Percentiles rank a stretch among this genome's conserved stretches.
Conservation (phyloP, 83 land plant species). For the Picea engelmannii region DNA sequence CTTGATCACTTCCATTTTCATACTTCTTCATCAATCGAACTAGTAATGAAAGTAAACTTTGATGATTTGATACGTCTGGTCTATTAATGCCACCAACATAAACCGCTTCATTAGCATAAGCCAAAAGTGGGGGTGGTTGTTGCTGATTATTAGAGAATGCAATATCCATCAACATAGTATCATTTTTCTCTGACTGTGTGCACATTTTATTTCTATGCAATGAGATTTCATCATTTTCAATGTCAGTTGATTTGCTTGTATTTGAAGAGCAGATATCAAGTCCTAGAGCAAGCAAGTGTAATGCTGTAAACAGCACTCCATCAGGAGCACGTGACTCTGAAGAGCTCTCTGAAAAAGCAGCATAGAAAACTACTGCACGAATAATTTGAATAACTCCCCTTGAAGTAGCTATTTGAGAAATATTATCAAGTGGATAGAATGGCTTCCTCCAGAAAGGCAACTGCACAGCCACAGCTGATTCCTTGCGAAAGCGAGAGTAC, state of each 20-base stretch:
- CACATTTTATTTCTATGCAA: background rate
- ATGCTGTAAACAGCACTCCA: conserved; percentile 71
- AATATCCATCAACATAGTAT: background rate
- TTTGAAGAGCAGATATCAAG: conserved; percentile 65
- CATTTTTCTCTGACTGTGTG: conserved; percentile 8
- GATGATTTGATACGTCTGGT: conserved; percentile 35
- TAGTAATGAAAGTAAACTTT: conserved; percentile 79
- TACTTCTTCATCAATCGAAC: conserved; percentile 67
- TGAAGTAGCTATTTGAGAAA: conserved; percentile 71
- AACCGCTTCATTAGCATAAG: conserved; percentile 63
- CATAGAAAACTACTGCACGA: conserved; percentile 79
- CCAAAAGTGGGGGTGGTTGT: conserved; percentile 57
- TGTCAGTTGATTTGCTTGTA: background rate
- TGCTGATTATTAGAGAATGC: conserved; percentile 15
- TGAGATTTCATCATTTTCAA: conserved; percentile 2
- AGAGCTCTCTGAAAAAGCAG: conserved; percentile 51
- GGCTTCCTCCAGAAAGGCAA: conserved; percentile 85
- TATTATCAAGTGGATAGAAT: conserved; percentile 51
- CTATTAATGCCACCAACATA: conserved; percentile 26
- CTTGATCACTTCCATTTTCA: conserved; percentile 33
- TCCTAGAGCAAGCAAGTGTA: conserved; percentile 83
- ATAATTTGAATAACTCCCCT: conserved; percentile 52
- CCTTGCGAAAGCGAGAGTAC: conserved; percentile 68
- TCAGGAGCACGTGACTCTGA: conserved; percentile 85
- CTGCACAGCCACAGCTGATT: conserved; percentile 72